These are phyloP conservation scores for Fusarium albidum DNA, from an alignment of 2,329 filamentous ascomycete species.

Conservation along the genomic window DNA sequence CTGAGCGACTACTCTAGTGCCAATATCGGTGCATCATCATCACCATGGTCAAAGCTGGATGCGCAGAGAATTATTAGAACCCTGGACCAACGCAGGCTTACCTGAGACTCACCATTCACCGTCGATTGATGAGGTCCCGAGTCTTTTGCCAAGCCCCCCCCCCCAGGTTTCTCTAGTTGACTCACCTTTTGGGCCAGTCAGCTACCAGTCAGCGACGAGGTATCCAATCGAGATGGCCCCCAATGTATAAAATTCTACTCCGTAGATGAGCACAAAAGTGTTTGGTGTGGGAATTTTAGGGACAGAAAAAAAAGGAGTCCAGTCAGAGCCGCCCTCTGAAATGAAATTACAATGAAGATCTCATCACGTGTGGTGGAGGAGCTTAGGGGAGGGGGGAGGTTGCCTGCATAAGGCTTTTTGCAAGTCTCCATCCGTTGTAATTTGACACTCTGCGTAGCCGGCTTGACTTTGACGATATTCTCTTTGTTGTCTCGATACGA, in stretches of 20 bases:
- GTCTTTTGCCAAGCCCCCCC: slow-evolving; percentile 23
- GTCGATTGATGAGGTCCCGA: slow-evolving; percentile 28
- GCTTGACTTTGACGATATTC: too few relatives aligned
- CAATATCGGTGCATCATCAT: background rate
- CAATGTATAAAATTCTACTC: background rate
- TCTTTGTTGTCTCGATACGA: too few relatives aligned
- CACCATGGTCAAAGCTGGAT: slow-evolving; percentile 25
- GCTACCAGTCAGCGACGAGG: slow-evolving; percentile 6
- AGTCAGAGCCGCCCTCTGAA: slow-evolving; percentile 21
- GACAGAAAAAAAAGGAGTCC: slow-evolving; percentile 8
- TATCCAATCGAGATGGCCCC: slow-evolving; percentile 9
- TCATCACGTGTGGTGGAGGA: slow-evolving; percentile 39
- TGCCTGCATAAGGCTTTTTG: slow-evolving; percentile 14
- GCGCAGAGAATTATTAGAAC: background rate
- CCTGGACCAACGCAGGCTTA: slow-evolving; percentile 6
- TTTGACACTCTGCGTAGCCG: too few relatives aligned
- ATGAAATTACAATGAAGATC: slow-evolving; percentile 41
- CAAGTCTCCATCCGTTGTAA: background rate
- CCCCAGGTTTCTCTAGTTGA: too few relatives aligned
- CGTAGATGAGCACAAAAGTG: background rate
- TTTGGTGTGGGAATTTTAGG: background rate
- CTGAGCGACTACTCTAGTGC: slow-evolving; percentile 15
- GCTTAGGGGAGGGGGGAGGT: slow-evolving; percentile 24
- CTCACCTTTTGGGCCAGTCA: slow-evolving; percentile 3
- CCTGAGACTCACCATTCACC: slow-evolving; percentile 15